Percentiles rank a stretch among this genome's conserved stretches.
phyloP scores from a whole-genome alignment of 1,284 basidiomycete genomes.

The Lignosus rhinocerotis region DNA sequence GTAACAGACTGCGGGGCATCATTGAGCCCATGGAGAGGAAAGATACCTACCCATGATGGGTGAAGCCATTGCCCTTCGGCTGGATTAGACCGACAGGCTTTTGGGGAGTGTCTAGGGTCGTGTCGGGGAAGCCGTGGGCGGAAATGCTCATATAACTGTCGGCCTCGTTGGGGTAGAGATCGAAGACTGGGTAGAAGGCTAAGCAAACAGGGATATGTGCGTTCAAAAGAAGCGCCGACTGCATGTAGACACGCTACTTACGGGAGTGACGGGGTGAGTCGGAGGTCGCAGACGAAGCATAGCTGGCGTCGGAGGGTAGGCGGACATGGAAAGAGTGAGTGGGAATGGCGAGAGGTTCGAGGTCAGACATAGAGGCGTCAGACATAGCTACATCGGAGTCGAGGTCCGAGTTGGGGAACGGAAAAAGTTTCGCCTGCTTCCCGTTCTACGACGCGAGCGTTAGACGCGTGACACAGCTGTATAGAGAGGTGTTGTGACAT shows the following conservation, averaged over 20 bases:
- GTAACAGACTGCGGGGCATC: background rate
- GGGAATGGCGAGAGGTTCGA: slow-evolving; percentile 52
- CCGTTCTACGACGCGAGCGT: slow-evolving; percentile 40
- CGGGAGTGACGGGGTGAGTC: slow-evolving; percentile 42
- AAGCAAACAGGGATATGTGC: slow-evolving; percentile 15
- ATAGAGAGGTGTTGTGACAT: slow-evolving; percentile 29
- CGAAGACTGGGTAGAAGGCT: slow-evolving; percentile 66
- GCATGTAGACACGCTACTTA: slow-evolving; percentile 27
- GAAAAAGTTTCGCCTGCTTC: slow-evolving; percentile 72
- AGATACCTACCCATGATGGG: slow-evolving; percentile 69
- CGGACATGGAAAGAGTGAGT: slow-evolving; percentile 60
- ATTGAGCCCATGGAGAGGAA: background rate
- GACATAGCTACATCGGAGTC: slow-evolving; percentile 72
- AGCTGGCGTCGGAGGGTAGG: slow-evolving; percentile 64
- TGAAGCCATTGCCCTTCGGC: slow-evolving; percentile 54
- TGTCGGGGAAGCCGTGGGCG: slow-evolving; percentile 48
- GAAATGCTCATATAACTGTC: slow-evolving; percentile 49
- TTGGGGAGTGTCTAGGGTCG: slow-evolving; percentile 35
- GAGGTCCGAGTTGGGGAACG: slow-evolving; percentile 57
- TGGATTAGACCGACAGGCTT: slow-evolving; percentile 63
- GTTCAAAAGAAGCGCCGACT: slow-evolving; percentile 7
- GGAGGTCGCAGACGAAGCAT: slow-evolving; percentile 48
- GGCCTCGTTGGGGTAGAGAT: slow-evolving; percentile 54
- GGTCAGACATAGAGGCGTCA: slow-evolving; percentile 51
- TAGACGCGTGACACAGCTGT: slow-evolving; percentile 26